A percentile compares a stretch with the other conserved stretches of the same genome.
phyloP scores from a whole-genome alignment of 352 stramenopile genomes.

The Phytophthora gonapodyides region DNA sequence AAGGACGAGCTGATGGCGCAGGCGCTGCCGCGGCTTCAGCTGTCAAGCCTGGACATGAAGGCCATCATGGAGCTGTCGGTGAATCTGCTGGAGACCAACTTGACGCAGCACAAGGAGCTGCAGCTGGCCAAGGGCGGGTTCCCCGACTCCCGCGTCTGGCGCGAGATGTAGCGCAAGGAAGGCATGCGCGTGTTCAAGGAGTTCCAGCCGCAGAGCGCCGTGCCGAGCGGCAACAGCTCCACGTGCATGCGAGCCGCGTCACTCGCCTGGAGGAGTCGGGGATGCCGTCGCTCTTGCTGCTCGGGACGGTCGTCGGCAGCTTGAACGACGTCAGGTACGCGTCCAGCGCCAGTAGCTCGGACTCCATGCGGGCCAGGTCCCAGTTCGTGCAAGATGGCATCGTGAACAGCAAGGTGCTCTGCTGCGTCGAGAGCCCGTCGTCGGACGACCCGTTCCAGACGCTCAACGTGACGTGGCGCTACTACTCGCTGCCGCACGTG shows the following conservation, averaged over 20 bases:
- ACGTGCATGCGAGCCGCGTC: conserved; percentile 29
- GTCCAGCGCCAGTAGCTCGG: conserved; percentile 37
- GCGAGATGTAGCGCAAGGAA: conserved; percentile 49
- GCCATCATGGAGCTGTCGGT: conserved; percentile 41
- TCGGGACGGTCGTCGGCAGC: conserved; percentile 41
- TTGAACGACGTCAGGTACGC: conserved; percentile 68
- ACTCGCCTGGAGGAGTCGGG: conserved; percentile 17
- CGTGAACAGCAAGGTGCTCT: conserved; percentile 42
- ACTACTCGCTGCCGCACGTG: conserved; percentile 42
- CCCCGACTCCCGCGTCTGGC: conserved; percentile 47
- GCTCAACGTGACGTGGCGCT: conserved; percentile 55
- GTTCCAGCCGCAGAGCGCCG: conserved; percentile 24
- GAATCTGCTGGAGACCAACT: conserved; percentile 47
- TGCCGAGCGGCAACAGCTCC: conserved; percentile 35
- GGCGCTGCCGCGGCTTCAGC: conserved; percentile 39
- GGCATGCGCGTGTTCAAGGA: conserved; percentile 46
- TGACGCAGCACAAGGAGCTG: conserved; percentile 52
- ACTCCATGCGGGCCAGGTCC: conserved; percentile 45
- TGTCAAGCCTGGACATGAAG: conserved; percentile 40
- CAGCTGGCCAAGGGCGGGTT: conserved; percentile 41
- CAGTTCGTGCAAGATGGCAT: conserved; percentile 55
- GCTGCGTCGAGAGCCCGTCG: conserved; percentile 35
- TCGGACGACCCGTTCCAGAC: conserved; percentile 53
- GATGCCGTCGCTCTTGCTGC: conserved; percentile 38
- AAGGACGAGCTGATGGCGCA: conserved; percentile 43